phyloP scores from a whole-genome alignment of 2,329 filamentous ascomycete genomes.

The Ascochyta koolunga region DNA sequence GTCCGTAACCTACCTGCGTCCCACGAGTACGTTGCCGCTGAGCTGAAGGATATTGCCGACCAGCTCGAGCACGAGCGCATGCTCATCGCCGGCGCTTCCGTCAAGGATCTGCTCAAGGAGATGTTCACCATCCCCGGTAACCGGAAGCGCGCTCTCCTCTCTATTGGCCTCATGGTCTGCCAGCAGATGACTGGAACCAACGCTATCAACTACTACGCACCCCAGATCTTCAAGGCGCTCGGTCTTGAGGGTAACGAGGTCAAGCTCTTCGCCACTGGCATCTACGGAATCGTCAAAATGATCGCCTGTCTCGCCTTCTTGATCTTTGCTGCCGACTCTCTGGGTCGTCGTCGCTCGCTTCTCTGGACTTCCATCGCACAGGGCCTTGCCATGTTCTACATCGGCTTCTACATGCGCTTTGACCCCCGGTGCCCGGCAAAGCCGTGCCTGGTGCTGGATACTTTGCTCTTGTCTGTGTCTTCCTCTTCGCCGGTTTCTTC shows the following conservation, averaged over 20 bases:
- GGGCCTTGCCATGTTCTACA: slow-evolving; percentile 69
- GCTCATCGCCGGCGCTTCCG: slow-evolving; percentile 58
- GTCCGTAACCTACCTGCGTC: slow-evolving; percentile 59
- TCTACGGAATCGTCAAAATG: slow-evolving; percentile 76
- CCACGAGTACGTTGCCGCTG: slow-evolving; percentile 46
- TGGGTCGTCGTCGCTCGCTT: slow-evolving; percentile 68
- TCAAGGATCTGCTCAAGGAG: slow-evolving; percentile 49
- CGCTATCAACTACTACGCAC: slow-evolving; percentile 67
- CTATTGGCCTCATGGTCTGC: slow-evolving; percentile 68
- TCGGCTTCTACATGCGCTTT: slow-evolving; percentile 72
- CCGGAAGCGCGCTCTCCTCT: slow-evolving; percentile 68
- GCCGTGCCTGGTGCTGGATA: slow-evolving; percentile 70
- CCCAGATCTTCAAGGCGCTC: slow-evolving; percentile 70
- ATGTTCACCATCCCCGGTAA: slow-evolving; percentile 57
- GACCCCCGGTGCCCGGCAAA: slow-evolving; percentile 61
- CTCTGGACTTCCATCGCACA: slow-evolving; percentile 70
- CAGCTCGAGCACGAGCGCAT: slow-evolving; percentile 61
- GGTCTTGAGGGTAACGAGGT: slow-evolving; percentile 64
- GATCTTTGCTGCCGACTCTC: slow-evolving; percentile 70
- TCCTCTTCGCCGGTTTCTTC: slow-evolving; percentile 73
- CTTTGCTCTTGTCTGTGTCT: slow-evolving; percentile 73
- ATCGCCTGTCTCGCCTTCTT: slow-evolving; percentile 68
- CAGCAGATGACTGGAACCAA: slow-evolving; percentile 72
- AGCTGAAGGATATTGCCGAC: slow-evolving; percentile 46
- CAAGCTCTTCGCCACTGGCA: slow-evolving; percentile 73